A percentile compares a stretch with the other conserved stretches of the same genome.
These are phyloP conservation scores for Oryza glumipatula DNA, from an alignment of 176 grass and related monocot species.

Conservation along the genomic window DNA sequence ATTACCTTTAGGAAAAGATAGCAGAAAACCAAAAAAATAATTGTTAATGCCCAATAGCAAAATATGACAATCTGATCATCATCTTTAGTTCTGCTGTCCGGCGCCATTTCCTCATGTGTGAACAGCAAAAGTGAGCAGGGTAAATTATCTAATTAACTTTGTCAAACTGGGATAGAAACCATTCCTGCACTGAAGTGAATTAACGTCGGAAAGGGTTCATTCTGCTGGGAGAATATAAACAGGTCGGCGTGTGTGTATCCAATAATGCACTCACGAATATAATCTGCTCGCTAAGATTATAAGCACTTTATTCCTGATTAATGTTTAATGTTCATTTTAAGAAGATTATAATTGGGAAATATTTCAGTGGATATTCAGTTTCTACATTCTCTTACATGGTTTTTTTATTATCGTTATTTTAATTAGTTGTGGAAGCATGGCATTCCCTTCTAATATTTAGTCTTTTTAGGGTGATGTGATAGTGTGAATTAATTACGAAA, in stretches of 20 bases:
- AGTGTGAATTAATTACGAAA: background rate
- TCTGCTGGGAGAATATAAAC: slow-evolving; percentile 16
- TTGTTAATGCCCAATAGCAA: slow-evolving; percentile 13
- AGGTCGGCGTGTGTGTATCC: background rate
- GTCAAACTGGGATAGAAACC: slow-evolving; percentile 20
- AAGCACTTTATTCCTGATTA: background rate
- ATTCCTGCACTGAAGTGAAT: slow-evolving; percentile 7
- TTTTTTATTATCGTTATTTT: background rate
- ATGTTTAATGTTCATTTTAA: background rate
- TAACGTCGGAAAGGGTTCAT: slow-evolving; percentile 25
- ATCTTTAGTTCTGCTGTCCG: background rate
- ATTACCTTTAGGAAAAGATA: background rate
- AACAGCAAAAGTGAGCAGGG: background rate
- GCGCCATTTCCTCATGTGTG: background rate
- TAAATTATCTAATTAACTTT: slow-evolving; percentile 6
- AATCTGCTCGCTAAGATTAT: background rate
- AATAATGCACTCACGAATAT: slow-evolving; percentile 31
- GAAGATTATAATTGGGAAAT: background rate
- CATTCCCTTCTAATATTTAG: background rate
- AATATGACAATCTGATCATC: background rate
- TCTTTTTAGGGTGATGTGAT: background rate
- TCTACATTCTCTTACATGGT: background rate
- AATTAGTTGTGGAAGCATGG: background rate
- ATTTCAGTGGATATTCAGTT: background rate
- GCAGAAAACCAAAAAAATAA: background rate